Conservation (phyloP, 345 rosid genomes). For the Raphanus sativus region DNA sequence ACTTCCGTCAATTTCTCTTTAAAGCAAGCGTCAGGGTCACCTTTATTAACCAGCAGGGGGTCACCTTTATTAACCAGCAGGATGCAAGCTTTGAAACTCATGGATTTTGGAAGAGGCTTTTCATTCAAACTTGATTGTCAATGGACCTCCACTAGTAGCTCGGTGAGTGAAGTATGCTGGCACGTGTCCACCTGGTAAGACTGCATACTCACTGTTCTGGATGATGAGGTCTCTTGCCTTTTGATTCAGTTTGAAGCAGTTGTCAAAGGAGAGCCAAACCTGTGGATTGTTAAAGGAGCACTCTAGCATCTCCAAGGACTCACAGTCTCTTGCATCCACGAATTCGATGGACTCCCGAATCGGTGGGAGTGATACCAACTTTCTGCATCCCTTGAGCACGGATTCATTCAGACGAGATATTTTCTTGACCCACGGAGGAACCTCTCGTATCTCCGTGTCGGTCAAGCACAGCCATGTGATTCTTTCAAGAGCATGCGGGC, state of each 20-base stretch:
- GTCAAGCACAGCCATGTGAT: neutral
- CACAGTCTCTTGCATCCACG: neutral
- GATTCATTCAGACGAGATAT: neutral
- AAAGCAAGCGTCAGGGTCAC: neutral
- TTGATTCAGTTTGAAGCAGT: conserved; percentile 11
- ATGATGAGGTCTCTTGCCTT: neutral
- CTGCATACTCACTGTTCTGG: neutral
- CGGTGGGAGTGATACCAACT: neutral
- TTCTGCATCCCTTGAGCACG: neutral
- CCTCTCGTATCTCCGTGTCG: neutral
- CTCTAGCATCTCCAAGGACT: neutral
- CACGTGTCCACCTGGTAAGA: neutral
- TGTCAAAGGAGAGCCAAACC: neutral
- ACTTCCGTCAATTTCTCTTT: neutral
- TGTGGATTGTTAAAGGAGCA: neutral
- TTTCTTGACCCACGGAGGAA: neutral
- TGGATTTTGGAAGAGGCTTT: neutral
- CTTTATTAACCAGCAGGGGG: neutral
- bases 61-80: neutral
- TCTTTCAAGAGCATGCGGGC: neutral
- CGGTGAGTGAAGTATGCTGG: neutral
- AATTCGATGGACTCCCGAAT: neutral
- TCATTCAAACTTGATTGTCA: neutral
- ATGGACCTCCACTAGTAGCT: neutral
- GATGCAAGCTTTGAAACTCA: neutral